Base-by-base conservation (phyloP, 2,329 filamentous ascomycete species). In the Colletotrichum neosansevieriae region DNA sequence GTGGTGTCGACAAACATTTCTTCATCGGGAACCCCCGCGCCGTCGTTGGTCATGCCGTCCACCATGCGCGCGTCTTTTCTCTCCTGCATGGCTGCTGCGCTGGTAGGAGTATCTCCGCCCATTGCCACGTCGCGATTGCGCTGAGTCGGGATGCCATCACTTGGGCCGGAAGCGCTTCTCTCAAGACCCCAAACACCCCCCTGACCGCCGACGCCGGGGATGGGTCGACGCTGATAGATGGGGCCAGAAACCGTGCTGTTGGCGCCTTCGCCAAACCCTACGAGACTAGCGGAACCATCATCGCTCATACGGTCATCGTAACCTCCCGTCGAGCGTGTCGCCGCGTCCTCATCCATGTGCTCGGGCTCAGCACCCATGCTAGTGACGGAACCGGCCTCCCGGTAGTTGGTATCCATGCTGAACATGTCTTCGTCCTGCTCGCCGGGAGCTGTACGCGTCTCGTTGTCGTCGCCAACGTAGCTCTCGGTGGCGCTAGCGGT, bases 251-350 rank as follows among this genome's bases (percentile, higher is more conserved):
- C 90, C 5, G 94, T 94, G 77, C 92, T 94, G 73, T 91, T 93
- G 10, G 95, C 94, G 38, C 94, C 95, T 78, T 98, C 94, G 57
- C 95, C 95, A 73, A 98, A 98, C 0, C 92, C 95, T 10, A 98
- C 95, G 6, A 98, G 85, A 71, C 92, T 95, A 2, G 91, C 93
- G 59, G 90, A 91, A 7, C 91, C 92, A 74, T 97, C 94, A 74
- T 97, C 94, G 74, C 92, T 95, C 86, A 96, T 91, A 67, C 92
- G 92, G 72, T 93, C 92, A 69, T 88, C 86, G 67, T 82, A 87
- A 4, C 82, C 85, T 19, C 82, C 82, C 2, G 84, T 79, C 42
- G 85, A 87, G 15, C 81, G 82, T 38, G 77, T 81, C 3, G 80
- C 78, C 63, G 83, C 70, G 67, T 88, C 85, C 56, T 87, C 82